Evolutionary conservation across 768 basidiomycete genomes (phyloP), one percentile per base, ranked within the genome.

Genomic region (Leccinum subgranulosum): DNA sequence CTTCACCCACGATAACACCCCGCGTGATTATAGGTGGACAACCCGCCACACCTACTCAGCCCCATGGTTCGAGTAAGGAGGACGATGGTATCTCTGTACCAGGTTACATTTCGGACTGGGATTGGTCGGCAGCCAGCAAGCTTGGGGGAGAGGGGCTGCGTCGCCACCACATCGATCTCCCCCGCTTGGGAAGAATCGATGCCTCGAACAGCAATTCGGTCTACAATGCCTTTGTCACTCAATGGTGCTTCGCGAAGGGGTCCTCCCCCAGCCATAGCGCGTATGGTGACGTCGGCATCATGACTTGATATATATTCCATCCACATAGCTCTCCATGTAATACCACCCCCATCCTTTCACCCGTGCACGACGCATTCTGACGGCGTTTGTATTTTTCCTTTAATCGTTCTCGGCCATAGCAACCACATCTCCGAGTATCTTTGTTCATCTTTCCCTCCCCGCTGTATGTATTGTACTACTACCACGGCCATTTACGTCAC

Each of bases 231-330:
- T 83, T 87, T 58, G 80, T 87, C 51, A 64, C 74, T 54, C 81
- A 85, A 66, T 88, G 86, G 86, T 87, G 86, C 68, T 88, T 88
- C 69, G 84, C 84, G 8, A 77, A 80, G 61, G 77, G 48, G 53
- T 69, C 69, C 66, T 75, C 64, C 53, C 75, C 54, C 55, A 58
- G 48, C 8, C 57, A 59, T 43, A 23, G 51, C 25, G 17, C n/a
- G 2, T 67, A 65, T 52, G 51, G 52, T 10, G 57, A 55, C 5
- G 56, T 53, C 4, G 64, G 52, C 11, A 61, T 72, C 45, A 54
- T 70, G 57, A 58, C 61, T 6, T 72, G 29, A 68, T n/a, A 8
- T 5, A 17, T 23, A 2, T 9, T 23, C 7, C 25, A 2, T 39
- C 8, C 46, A 17, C 45, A 2, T 27, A 7, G 29, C 12, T 15